These are phyloP conservation scores for Phialophora tarda DNA, from an alignment of 2,329 filamentous ascomycete genomes.

Conservation along the genomic window DNA sequence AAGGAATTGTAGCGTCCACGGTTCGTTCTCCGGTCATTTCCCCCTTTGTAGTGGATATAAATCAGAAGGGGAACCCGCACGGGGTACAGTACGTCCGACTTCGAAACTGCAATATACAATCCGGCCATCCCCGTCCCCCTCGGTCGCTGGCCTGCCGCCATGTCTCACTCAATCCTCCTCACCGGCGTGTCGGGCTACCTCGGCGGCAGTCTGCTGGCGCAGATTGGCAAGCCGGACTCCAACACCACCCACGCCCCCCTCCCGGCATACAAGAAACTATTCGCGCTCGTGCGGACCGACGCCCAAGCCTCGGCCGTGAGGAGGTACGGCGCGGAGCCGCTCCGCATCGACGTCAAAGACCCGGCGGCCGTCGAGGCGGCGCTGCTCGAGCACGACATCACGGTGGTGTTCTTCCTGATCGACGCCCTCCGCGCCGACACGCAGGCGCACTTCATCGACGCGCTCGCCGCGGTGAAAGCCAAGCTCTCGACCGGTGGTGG, in stretches of 20 bases:
- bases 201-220: conserved; percentile 57
- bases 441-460: conserved; percentile 45
- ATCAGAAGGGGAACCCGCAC: too few relatives aligned
- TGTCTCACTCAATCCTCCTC: conserved; percentile 39
- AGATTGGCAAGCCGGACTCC: conserved; percentile 33
- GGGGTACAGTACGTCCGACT: too few relatives aligned
- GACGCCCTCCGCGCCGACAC: conserved; percentile 44
- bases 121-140: too few relatives aligned
- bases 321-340: conserved; percentile 51
- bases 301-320: conserved; percentile 53
- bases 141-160: too few relatives aligned
- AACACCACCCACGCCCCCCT: conserved; percentile 42
- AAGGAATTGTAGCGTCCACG: too few relatives aligned
- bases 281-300: conserved; percentile 55
- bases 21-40: too few relatives aligned
- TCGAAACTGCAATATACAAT: too few relatives aligned
- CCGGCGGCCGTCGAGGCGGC: conserved; percentile 45
- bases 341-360: conserved; percentile 50
- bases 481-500: neutral
- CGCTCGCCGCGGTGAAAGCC: conserved; percentile 34
- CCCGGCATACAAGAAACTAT: conserved; percentile 52
- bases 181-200: conserved; percentile 62
- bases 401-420: conserved; percentile 57
- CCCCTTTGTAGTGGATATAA: too few relatives aligned
- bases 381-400: conserved; percentile 54